Conservation (phyloP, 306 rosid species). For the Boehmeria nivea region DNA sequence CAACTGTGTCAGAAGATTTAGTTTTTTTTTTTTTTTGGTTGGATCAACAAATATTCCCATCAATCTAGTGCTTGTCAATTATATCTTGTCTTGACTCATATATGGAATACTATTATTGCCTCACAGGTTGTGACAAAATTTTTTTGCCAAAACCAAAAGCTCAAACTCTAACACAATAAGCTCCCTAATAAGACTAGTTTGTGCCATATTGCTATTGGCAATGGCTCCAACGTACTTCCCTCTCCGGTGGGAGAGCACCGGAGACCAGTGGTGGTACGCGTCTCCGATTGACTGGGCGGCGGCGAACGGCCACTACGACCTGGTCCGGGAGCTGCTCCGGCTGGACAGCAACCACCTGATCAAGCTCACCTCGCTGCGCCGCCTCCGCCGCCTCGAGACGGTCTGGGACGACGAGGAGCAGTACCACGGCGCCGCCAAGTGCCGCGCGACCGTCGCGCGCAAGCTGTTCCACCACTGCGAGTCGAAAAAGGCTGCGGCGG, state of each 20-base stretch:
- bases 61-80: no score
- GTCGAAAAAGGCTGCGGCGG: slow-evolving; percentile 34
- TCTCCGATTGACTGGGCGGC: slow-evolving; percentile 98
- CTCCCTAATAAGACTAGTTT: no score
- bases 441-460: slow-evolving; percentile 58
- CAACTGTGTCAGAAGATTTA: slow-evolving; percentile 4
- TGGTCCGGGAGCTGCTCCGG: slow-evolving; percentile 75
- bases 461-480: slow-evolving; percentile 67
- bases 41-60: no score
- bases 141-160: no score
- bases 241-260: slow-evolving; percentile 98
- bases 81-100: no score
- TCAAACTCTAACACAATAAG: no score
- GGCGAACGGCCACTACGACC: slow-evolving; percentile 91
- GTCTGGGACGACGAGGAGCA: slow-evolving; percentile 95
- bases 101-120: no score
- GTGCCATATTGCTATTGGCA: neutral
- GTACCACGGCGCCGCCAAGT: slow-evolving; percentile 68
- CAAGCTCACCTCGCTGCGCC: slow-evolving; percentile 86
- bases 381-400: slow-evolving; percentile 81
- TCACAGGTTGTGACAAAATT: no score
- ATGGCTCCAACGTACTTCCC: slow-evolving; percentile 92
- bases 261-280: slow-evolving; percentile 99
- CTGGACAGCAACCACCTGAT: slow-evolving; percentile 85
- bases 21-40: no score